Conservation (phyloP, 148 eudicot species). For the Rhododendron henanense region DNA sequence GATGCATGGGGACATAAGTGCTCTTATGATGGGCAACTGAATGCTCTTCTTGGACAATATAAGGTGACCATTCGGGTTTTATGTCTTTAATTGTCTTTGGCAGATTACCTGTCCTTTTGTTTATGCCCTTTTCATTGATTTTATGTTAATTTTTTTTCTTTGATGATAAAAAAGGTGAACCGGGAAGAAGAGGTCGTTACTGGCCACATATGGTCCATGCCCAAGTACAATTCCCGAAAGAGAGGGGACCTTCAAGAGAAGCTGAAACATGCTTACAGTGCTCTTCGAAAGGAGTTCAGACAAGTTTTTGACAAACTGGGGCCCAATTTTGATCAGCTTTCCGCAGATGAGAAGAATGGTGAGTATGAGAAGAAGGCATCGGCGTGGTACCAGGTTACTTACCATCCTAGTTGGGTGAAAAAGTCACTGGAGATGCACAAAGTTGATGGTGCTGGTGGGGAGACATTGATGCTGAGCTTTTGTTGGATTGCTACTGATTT, state of each 20-base stretch:
- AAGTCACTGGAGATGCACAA: conserved; percentile 42
- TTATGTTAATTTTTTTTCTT: not conserved
- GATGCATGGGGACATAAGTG: conserved; percentile 79
- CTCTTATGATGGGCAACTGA: conserved; percentile 68
- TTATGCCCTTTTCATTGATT: not conserved
- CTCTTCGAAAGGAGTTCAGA: conserved; percentile 71
- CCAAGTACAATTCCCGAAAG: conserved; percentile 54
- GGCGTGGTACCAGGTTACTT: conserved; percentile 89
- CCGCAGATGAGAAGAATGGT: conserved; percentile 51
- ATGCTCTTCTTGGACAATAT: conserved; percentile 70
- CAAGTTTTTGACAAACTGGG: conserved; percentile 54
- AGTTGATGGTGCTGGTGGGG: conserved; percentile 32
- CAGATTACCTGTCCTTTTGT: not conserved
- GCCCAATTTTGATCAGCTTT: conserved; percentile 28
- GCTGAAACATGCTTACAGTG: conserved; percentile 68
- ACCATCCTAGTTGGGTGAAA: conserved; percentile 53
- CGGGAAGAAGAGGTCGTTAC: conserved; percentile 88
- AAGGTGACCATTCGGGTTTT: conserved; percentile 38
- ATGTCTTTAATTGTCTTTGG: not conserved
- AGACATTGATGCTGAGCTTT: conserved; percentile 63
- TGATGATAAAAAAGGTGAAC: conserved; percentile 38
- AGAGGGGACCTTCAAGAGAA: conserved; percentile 84
- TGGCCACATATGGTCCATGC: conserved; percentile 93
- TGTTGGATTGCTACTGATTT: conserved; percentile 89
- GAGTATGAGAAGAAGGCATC: conserved; percentile 80